Percentiles rank a stretch among this genome's conserved stretches.
phyloP scores from a whole-genome alignment of 106 monocot genomes.

The Allium cepa region DNA sequence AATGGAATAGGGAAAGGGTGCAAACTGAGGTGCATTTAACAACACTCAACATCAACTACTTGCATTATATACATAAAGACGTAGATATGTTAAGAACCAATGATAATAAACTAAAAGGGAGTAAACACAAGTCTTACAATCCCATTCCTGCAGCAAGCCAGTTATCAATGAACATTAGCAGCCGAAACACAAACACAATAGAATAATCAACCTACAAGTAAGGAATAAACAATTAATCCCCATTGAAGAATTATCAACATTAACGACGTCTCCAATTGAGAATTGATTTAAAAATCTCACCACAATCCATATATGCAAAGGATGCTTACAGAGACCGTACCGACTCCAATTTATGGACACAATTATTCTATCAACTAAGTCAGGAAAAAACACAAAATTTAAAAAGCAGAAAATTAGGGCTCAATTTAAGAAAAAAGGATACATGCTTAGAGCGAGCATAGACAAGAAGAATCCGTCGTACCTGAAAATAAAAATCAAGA shows the following conservation, averaged over 20 bases:
- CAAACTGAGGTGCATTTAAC: too few species aligned
- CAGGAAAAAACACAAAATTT: slow-evolving; percentile 16
- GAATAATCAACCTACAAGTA: slow-evolving; percentile 79
- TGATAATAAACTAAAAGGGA: too few species aligned
- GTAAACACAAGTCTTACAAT: slow-evolving; percentile 44
- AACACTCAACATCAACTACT: too few species aligned
- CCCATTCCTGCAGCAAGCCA: slow-evolving; percentile 97
- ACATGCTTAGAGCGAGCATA: slow-evolving; percentile 98
- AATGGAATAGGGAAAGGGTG: too few species aligned
- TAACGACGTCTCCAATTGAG: too few species aligned
- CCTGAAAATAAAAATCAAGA: slow-evolving; percentile 28
- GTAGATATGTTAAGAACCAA: too few species aligned
- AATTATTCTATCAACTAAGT: slow-evolving; percentile 34
- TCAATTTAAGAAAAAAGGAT: slow-evolving; percentile 22
- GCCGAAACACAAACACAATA: slow-evolving; percentile 76
- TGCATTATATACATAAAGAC: too few species aligned
- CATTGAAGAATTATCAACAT: too few species aligned
- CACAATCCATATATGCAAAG: slow-evolving; percentile 90
- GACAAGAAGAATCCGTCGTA: slow-evolving; percentile 98
- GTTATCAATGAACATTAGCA: slow-evolving; percentile 92
- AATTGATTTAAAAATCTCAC: slow-evolving; percentile 39
- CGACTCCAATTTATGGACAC: slow-evolving; percentile 69
- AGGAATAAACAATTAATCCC: too few species aligned
- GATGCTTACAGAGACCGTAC: slow-evolving; percentile 62
- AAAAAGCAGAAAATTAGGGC: not conserved